phyloP scores from a whole-genome alignment of 768 basidiomycete genomes.

The Hirschioporus abietinus region DNA sequence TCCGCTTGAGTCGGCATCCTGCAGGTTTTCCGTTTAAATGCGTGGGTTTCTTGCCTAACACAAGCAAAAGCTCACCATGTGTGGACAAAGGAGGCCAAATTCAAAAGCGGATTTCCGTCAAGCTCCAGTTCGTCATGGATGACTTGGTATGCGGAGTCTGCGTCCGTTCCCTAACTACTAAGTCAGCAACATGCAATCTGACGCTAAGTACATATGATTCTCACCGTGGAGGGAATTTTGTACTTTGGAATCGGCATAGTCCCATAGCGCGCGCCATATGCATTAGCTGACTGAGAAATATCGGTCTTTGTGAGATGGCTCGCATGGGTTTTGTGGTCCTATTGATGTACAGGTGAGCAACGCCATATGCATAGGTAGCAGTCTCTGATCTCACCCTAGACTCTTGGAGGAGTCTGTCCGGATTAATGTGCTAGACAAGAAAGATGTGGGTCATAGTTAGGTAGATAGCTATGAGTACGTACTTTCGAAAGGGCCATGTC shows the following conservation, averaged over 20 bases:
- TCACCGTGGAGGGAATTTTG: constrained; percentile 50
- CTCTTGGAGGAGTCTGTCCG: constrained; percentile 57
- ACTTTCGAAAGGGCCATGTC: constrained; percentile 63
- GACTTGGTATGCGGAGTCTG: constrained; percentile 48
- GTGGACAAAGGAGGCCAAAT: constrained; percentile 63
- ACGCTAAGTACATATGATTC: neutral
- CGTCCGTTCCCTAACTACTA: constrained; percentile 41
- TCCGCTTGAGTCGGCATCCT: constrained; percentile 44
- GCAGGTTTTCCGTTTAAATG: neutral
- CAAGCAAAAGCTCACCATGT: constrained; percentile 34
- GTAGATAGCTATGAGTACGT: constrained; percentile 6
- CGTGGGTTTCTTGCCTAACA: neutral
- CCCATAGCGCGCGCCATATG: constrained; percentile 61
- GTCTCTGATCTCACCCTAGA: constrained; percentile 36
- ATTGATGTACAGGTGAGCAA: constrained; percentile 1
- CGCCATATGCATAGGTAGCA: constrained; percentile 6
- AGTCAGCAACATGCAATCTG: neutral
- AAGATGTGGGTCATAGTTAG: constrained; percentile 2
- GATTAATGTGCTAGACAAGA: constrained; percentile 56
- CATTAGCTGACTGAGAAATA: constrained; percentile 30
- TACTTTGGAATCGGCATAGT: constrained; percentile 71
- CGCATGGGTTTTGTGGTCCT: constrained; percentile 32
- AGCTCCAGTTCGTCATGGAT: constrained; percentile 60
- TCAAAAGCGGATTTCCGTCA: constrained; percentile 51
- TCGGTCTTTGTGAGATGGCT: constrained; percentile 30